phyloP scores from a whole-genome alignment of 2,329 filamentous ascomycete species.

The Falciphora oryzae region DNA sequence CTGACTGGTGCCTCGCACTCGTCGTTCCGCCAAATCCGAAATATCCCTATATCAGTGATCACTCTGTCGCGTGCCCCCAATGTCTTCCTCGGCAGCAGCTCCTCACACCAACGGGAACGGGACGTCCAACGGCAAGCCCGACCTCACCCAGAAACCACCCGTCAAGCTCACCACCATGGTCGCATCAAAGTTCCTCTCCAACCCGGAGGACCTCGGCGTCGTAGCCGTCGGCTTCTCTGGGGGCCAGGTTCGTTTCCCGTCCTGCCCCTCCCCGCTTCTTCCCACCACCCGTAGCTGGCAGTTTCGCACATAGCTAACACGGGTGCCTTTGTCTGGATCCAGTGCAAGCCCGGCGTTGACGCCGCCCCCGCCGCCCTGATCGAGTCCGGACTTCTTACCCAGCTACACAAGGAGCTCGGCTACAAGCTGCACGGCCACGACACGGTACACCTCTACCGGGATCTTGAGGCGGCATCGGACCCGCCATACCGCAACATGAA shows the following conservation, averaged over 20 bases:
- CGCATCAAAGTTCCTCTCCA: constrained; percentile 69
- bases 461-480: constrained; percentile 65
- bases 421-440: constrained; percentile 84
- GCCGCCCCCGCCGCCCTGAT: constrained; percentile 86
- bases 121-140: constrained; percentile 2
- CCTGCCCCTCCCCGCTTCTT: neutral
- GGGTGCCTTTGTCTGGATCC: constrained; percentile 14
- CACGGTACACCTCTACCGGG: constrained; percentile 73
- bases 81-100: constrained; percentile 14
- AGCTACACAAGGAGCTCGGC: constrained; percentile 78
- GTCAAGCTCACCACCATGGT: constrained; percentile 49
- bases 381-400: constrained; percentile 75
- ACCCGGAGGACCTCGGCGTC: constrained; percentile 76
- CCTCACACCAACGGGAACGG: constrained; percentile 1
- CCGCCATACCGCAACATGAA: constrained; percentile 89
- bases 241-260: constrained; percentile 65
- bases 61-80: constrained; percentile 11
- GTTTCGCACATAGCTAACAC: constrained; percentile 9
- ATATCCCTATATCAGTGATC: neutral
- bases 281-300: neutral
- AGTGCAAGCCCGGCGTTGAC: constrained; percentile 91
- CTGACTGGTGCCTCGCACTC: too few species aligned
- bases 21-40: neutral
- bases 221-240: constrained; percentile 96
- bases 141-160: constrained; percentile 13